phyloP scores from a whole-genome alignment of 495 filamentous ascomycete species.

The Sphaerosporella brunnea region DNA sequence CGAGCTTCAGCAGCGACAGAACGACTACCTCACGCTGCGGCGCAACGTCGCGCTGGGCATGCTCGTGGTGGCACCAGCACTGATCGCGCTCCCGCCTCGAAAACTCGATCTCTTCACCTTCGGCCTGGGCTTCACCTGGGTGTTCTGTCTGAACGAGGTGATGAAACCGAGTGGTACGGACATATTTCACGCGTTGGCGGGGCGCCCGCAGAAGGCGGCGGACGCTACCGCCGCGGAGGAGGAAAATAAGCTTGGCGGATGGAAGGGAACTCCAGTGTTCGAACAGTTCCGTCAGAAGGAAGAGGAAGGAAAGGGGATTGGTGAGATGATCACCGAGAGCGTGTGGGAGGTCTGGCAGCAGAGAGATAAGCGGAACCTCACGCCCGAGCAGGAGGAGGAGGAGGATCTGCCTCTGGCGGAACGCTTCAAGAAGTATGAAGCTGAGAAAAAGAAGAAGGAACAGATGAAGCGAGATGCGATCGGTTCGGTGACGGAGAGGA shows the following conservation, averaged over 20 bases:
- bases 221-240: conserved; percentile 18
- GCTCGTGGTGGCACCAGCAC: conserved; percentile 49
- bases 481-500: too few species aligned
- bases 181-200: conserved; percentile 27
- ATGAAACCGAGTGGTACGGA: conserved; percentile 29
- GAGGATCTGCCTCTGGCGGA: conserved; percentile 12
- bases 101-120: conserved; percentile 55
- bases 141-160: conserved; percentile 49
- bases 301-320: conserved; percentile 64
- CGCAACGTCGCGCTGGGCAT: conserved; percentile 44
- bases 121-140: conserved; percentile 41
- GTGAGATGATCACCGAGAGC: conserved; percentile 65
- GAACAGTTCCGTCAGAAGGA: conserved; percentile 53
- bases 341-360: conserved; percentile 57
- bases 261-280: conserved; percentile 41
- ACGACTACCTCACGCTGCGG: conserved; percentile 36
- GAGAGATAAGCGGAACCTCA: conserved; percentile 20
- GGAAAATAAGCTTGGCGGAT: conserved; percentile 15
- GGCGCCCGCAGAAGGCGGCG: conserved; percentile 27
- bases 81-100: conserved; percentile 60
- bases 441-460: conserved; percentile 6
- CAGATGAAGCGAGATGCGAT: too few species aligned
- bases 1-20: conserved; percentile 9
- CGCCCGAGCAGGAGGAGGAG: conserved; percentile 17
- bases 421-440: conserved; percentile 12